phyloP scores from a whole-genome alignment of 2,329 filamentous ascomycete species.

The Neobulgaria alba region DNA sequence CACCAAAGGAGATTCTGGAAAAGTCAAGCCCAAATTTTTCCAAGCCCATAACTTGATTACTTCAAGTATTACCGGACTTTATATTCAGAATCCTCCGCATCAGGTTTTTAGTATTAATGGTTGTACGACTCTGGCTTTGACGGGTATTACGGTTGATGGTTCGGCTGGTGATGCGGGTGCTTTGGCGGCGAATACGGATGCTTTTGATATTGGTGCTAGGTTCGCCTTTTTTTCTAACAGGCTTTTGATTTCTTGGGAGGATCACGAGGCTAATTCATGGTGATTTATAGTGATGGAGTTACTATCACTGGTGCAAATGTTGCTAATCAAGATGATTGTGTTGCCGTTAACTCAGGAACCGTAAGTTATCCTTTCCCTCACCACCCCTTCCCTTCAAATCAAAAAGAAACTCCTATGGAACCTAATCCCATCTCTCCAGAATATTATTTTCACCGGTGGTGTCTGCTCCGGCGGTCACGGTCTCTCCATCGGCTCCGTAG shows the following conservation, averaged over 20 bases:
- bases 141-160: slow-evolving; percentile 46
- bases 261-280: too few species aligned
- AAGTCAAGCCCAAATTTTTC: slow-evolving; percentile 57
- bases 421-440: slow-evolving; percentile 29
- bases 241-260: too few species aligned
- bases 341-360: slow-evolving; percentile 47
- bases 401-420: slow-evolving; percentile 33
- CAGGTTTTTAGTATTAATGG: slow-evolving; percentile 34
- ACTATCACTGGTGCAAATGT: slow-evolving; percentile 41
- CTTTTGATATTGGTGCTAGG: slow-evolving; percentile 40
- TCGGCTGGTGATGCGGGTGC: slow-evolving; percentile 38
- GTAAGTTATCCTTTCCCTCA: too few species aligned
- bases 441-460: slow-evolving; percentile 17
- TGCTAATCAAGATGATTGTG: slow-evolving; percentile 51
- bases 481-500: slow-evolving; percentile 50
- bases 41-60: slow-evolving; percentile 40
- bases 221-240: too few species aligned
- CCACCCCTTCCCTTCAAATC: too few species aligned
- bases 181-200: slow-evolving; percentile 42
- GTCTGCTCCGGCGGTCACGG: slow-evolving; percentile 31
- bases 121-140: slow-evolving; percentile 36
- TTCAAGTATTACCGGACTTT: slow-evolving; percentile 39
- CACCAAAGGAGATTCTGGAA: slow-evolving; percentile 46
- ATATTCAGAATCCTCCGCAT: slow-evolving; percentile 45
- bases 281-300: too few species aligned